Evolutionary conservation across 345 rosid genomes (phyloP).

Genomic region (Rubroshorea leprosula): DNA sequence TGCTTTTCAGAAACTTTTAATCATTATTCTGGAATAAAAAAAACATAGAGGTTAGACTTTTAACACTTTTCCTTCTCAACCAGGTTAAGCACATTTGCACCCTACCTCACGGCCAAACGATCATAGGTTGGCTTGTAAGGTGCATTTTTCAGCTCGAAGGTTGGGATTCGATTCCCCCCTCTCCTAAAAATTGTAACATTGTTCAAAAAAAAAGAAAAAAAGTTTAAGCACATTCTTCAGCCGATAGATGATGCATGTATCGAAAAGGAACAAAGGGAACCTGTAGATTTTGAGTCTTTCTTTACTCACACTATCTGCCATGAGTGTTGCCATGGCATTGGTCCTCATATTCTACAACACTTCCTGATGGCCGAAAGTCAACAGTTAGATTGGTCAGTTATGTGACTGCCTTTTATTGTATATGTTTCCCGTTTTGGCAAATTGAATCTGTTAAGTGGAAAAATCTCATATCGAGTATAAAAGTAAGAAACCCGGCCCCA

Average conservation of each 20-base stretch:
- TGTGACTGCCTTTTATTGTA: conserved; percentile 2
- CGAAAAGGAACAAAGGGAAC: conserved; percentile 55
- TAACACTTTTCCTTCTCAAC: conserved; percentile 10
- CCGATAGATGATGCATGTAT: conserved; percentile 75
- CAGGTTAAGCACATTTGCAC: too few species aligned
- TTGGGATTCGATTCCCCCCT: too few species aligned
- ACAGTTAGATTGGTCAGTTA: conserved; percentile 79
- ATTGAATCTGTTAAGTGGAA: too few species aligned
- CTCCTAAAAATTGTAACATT: too few species aligned
- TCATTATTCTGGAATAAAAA: not conserved
- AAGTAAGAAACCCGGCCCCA: too few species aligned
- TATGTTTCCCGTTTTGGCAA: not conserved
- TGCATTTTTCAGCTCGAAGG: too few species aligned
- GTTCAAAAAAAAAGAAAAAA: too few species aligned
- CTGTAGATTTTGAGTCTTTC: conserved; percentile 93
- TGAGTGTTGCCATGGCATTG: conserved; percentile 96
- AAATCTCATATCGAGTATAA: too few species aligned
- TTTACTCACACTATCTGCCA: conserved; percentile 92
- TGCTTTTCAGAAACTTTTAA: conserved; percentile 12
- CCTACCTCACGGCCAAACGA: too few species aligned
- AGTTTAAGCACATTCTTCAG: conserved; percentile 77
- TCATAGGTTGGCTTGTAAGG: too few species aligned
- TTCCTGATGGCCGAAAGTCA: conserved; percentile 75
- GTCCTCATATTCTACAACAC: conserved; percentile 86
- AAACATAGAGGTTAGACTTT: not conserved